These are phyloP conservation scores for Carex myosuroides DNA, from an alignment of 176 grass and related monocot species.

Conservation along the genomic window DNA sequence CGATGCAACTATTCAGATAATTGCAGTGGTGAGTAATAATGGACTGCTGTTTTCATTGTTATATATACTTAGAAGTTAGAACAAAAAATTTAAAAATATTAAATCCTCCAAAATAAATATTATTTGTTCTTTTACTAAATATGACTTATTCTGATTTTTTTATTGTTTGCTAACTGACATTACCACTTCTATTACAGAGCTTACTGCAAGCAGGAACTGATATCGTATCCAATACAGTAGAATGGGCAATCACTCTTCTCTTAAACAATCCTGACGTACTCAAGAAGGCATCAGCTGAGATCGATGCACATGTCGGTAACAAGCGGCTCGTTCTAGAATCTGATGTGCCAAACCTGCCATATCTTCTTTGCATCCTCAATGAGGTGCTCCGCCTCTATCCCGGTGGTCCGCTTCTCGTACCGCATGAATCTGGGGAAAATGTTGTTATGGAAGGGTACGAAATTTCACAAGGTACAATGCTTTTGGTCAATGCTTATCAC, in stretches of 20 bases:
- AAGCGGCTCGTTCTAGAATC: background rate
- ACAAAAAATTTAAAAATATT: no score
- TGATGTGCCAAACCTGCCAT: background rate
- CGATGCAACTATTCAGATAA: background rate
- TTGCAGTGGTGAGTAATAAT: no score
- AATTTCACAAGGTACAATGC: no score
- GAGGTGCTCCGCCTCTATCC: background rate
- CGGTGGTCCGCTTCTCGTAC: background rate
- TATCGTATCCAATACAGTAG: slow-evolving; percentile 9
- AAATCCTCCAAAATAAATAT: no score
- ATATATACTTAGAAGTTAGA: no score
- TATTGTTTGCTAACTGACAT: no score
- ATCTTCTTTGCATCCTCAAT: background rate
- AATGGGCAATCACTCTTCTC: slow-evolving; percentile 5
- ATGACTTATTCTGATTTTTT: no score
- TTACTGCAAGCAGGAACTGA: slow-evolving; percentile 23
- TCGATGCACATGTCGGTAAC: background rate
- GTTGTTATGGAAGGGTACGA: no score
- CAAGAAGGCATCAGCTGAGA: background rate
- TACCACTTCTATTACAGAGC: background rate
- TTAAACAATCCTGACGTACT: slow-evolving; percentile 1
- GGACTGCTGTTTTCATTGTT: no score
- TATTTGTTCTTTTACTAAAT: no score
- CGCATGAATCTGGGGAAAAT: background rate
- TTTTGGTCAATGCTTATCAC: no score